A percentile compares a stretch with the other conserved stretches of the same genome.
Conservation (phyloP, 352 stramenopile genomes). For the Phytopythium sindhum region DNA sequence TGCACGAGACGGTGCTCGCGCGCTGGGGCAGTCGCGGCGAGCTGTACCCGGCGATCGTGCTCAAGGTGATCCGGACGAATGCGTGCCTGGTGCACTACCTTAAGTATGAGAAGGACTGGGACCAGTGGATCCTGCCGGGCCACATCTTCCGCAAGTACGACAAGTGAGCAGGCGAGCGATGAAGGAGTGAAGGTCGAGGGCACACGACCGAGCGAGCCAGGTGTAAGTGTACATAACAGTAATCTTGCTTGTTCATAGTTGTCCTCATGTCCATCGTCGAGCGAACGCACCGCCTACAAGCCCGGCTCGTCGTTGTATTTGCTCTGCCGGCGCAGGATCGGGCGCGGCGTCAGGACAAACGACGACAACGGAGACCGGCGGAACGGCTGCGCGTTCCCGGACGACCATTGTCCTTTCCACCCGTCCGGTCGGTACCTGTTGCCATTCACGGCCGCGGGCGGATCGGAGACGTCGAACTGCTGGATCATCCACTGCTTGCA, state of each 20-base stretch:
- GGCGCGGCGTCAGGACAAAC: constrained; percentile 14
- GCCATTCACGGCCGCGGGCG: constrained; percentile 17
- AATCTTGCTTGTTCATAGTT: constrained; percentile 1
- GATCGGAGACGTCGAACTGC: constrained; percentile 40
- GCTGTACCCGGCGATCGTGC: constrained; percentile 76
- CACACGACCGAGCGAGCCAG: not conserved
- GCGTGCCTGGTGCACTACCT: constrained; percentile 79
- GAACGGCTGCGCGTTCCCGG: constrained; percentile 10
- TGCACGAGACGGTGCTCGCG: constrained; percentile 74
- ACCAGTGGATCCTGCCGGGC: constrained; percentile 75
- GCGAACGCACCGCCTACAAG: not conserved
- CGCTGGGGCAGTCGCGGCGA: constrained; percentile 67
- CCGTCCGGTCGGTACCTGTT: constrained; percentile 19
- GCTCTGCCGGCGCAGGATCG: constrained; percentile 53
- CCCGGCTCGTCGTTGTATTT: constrained; percentile 47
- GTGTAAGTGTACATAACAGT: not conserved
- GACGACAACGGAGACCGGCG: constrained; percentile 14
- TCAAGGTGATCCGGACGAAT: constrained; percentile 76
- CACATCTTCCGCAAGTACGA: constrained; percentile 82
- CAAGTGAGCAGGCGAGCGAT: constrained; percentile 8
- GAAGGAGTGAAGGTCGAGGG: not conserved
- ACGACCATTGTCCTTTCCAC: not conserved
- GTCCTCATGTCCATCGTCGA: not conserved
- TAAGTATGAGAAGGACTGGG: constrained; percentile 84
- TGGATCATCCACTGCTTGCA: constrained; percentile 48